Conservation (phyloP, 2,329 filamentous ascomycete genomes). For the Hypoxylon sp. region DNA sequence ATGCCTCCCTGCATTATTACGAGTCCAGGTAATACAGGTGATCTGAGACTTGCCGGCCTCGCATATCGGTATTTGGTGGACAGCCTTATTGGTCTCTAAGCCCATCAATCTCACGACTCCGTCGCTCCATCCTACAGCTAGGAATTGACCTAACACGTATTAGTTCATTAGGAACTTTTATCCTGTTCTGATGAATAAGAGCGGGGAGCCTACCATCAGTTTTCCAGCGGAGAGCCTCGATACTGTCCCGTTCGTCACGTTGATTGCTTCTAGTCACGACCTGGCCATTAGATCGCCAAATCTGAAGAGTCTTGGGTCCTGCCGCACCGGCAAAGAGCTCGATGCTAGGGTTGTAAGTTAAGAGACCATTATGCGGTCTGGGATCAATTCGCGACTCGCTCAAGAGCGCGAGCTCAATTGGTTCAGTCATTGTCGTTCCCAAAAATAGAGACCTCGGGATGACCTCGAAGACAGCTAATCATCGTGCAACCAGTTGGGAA, state of each 20-base stretch:
- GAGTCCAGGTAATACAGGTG: conserved; percentile 67
- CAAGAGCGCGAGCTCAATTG: conserved; percentile 60
- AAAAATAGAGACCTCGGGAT: conserved; percentile 27
- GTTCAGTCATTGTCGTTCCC: conserved; percentile 48
- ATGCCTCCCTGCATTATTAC: conserved; percentile 57
- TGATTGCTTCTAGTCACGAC: conserved; percentile 67
- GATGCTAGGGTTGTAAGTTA: conserved; percentile 85
- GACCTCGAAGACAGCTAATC: conserved; percentile 25
- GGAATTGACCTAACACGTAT: conserved; percentile 71
- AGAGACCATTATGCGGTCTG: conserved; percentile 67
- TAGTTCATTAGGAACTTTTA: conserved; percentile 23
- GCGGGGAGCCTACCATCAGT: conserved; percentile 67
- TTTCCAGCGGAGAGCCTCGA: conserved; percentile 72
- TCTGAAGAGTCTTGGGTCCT: conserved; percentile 75
- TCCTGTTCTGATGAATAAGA: neutral
- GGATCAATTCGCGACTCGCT: conserved; percentile 71
- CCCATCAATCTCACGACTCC: conserved; percentile 82
- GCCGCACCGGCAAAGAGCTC: conserved; percentile 83
- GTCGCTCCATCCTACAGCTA: conserved; percentile 88
- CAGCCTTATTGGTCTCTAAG: conserved; percentile 83
- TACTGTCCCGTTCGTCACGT: conserved; percentile 57
- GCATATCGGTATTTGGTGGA: conserved; percentile 75
- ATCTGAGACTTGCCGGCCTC: conserved; percentile 60
- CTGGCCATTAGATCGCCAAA: conserved; percentile 85
- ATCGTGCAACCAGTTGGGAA: conserved; percentile 35